These are phyloP conservation scores for Withania somnifera DNA, from an alignment of 305 asterid genomes.

Conservation along the genomic window DNA sequence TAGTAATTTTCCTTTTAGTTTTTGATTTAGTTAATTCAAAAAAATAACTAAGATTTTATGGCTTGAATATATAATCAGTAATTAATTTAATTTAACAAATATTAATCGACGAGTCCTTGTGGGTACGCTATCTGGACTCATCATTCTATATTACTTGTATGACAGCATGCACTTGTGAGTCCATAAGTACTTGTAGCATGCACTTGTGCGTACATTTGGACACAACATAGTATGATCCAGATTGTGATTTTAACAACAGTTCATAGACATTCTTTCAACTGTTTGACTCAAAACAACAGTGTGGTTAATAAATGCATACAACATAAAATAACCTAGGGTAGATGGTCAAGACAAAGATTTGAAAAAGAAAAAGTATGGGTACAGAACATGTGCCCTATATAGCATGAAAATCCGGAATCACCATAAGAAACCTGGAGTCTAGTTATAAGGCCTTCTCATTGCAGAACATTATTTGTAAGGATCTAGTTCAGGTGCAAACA, in stretches of 20 bases:
- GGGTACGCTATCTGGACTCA: too few relatives aligned
- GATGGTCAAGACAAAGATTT: not conserved
- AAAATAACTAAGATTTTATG: too few relatives aligned
- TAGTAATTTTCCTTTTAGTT: too few relatives aligned
- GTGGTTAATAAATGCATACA: not conserved
- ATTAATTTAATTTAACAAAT: too few relatives aligned
- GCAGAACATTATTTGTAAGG: not conserved
- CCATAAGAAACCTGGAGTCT: not conserved
- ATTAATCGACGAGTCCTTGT: too few relatives aligned
- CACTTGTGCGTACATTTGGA: too few relatives aligned
- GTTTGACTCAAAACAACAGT: not conserved
- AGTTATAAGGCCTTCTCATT: not conserved
- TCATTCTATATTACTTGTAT: too few relatives aligned
- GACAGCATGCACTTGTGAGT: too few relatives aligned
- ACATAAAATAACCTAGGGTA: not conserved
- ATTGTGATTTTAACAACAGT: not conserved
- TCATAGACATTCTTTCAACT: not conserved
- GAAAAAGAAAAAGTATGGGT: not conserved
- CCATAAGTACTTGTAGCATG: too few relatives aligned
- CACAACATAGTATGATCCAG: not conserved
- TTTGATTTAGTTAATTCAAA: too few relatives aligned
- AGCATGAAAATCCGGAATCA: not conserved
- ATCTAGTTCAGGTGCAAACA: not conserved
- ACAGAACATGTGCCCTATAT: not conserved
- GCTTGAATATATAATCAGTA: too few relatives aligned